A percentile compares a stretch with the other conserved stretches of the same genome.
Conservation (phyloP, 805 yeast genomes). For the Saitoella complicata region DNA sequence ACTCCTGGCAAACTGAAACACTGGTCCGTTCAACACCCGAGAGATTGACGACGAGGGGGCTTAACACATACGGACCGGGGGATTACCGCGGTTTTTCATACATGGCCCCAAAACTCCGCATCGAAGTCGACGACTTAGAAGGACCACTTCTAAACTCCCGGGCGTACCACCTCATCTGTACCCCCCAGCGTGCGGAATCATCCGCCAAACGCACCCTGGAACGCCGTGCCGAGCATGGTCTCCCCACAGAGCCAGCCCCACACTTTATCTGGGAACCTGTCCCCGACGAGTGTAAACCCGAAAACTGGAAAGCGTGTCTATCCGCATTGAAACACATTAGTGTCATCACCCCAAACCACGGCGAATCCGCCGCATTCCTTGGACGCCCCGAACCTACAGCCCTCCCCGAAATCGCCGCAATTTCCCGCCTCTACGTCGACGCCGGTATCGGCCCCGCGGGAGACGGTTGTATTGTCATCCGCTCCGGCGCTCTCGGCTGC, state of each 20-base stretch:
- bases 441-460: constrained; percentile 17
- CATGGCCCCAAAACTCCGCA: constrained; percentile 41
- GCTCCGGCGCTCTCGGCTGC: constrained; percentile 70
- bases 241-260: constrained; percentile 6
- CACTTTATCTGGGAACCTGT: constrained; percentile 69
- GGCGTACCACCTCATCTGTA: constrained; percentile 58
- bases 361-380: constrained; percentile 58
- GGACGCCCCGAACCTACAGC: constrained; percentile 30
- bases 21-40: constrained; percentile 34
- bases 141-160: constrained; percentile 25
- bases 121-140: constrained; percentile 36
- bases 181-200: constrained; percentile 42
- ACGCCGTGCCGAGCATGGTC: neutral
- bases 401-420: constrained; percentile 29
- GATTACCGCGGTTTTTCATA: constrained; percentile 50
- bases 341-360: constrained; percentile 67
- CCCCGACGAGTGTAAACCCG: constrained; percentile 54
- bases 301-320: constrained; percentile 26
- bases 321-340: constrained; percentile 31
- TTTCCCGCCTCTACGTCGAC: constrained; percentile 26
- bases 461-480: constrained; percentile 37
- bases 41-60: constrained; percentile 64
- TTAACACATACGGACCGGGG: constrained; percentile 52
- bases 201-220: constrained; percentile 23
- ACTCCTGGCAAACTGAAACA: constrained; percentile 46